Base-by-base conservation (phyloP, 2,329 filamentous ascomycete species). In the Graphilbum fragrans region DNA sequence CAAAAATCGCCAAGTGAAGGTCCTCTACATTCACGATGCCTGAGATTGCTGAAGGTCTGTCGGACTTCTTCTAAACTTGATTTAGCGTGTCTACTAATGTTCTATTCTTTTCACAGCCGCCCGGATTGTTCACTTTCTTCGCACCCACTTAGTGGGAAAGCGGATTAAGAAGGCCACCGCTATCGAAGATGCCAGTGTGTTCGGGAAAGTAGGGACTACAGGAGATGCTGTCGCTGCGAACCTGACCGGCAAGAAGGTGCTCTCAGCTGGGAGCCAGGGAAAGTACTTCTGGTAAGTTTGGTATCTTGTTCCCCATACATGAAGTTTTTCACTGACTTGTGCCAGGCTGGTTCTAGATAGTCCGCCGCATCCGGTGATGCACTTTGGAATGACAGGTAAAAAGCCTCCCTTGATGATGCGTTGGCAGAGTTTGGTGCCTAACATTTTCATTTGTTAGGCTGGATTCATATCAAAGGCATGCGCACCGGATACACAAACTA, bases 171-270 rank as follows among this genome's bases (percentile, higher is more conserved):
- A 72, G 33, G 82, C 85, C 41, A 66, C 72, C 20, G 81, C 85
- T 12, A 71, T 80, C 47, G 80, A 94, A 53, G 90, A 98, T 63
- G 66, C 68, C 51, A 90, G 83, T 55, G 73, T 98, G 6, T 98
- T 88, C 60, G 87, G 88, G 51, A 95, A 96, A 61, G 87, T 79
- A 18, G 87, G 88, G 23, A 93, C 84, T 0, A 85, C 74, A 17
- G 85, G 81, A 1, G 60, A 74, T 0, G 82, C 80, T 23, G 87
- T 98, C 47, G 69, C 84, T 51, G 71, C 75, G 41, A 78, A 82
- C 1, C 67, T 95, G 54, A 70, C 70, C 4, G 86, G 86, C 5
- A 90, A 83, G 54, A 86, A 77, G 54, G 66, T 67, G 43, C 45
- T 75, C 9, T 69, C 67, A 41, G 84, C 83, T 4, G 84, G 83